phyloP scores from a whole-genome alignment of 2,329 filamentous ascomycete genomes.

The Nemania sp. region DNA sequence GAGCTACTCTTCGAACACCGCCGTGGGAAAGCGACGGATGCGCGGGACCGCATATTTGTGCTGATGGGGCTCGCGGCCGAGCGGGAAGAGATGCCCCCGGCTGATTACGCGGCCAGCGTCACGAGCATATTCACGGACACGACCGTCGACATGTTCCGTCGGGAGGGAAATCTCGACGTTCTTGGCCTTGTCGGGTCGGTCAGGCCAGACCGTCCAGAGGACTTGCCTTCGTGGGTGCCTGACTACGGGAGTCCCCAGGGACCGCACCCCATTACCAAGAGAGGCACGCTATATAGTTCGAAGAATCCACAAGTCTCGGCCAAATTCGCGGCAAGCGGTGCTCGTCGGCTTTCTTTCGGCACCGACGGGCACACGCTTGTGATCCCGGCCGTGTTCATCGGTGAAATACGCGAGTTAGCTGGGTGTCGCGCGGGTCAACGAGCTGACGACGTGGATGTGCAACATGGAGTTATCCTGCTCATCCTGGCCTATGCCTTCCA shows the following conservation, averaged over 20 bases:
- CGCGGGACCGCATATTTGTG: conserved; percentile 18
- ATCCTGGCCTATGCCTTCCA: conserved; percentile 5
- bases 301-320: conserved; percentile 9
- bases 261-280: conserved; percentile 19
- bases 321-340: conserved; percentile 15
- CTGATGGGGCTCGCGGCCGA: conserved; percentile 17
- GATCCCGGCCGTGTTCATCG: conserved; percentile 14
- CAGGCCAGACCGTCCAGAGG: conserved; percentile 13
- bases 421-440: conserved; percentile 1
- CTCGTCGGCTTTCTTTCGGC: conserved; percentile 4
- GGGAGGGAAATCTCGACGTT: conserved; percentile 14
- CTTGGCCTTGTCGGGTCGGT: conserved; percentile 15
- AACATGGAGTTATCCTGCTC: conserved; percentile 11
- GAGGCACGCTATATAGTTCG: conserved; percentile 16
- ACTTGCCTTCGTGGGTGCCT: conserved; percentile 23
- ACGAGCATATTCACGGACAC: conserved; percentile 8
- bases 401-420: conserved; percentile 16
- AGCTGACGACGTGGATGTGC: conserved; percentile 18
- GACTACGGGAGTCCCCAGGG: conserved; percentile 17
- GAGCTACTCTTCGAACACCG: conserved; percentile 18
- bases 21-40: conserved; percentile 16
- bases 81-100: conserved; percentile 15
- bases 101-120: conserved; percentile 13
- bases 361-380: conserved; percentile 17
- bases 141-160: conserved; percentile 12